Evolutionary conservation across 2,329 filamentous ascomycete species (phyloP), one percentile per base, ranked within the genome.

Genomic region (Thielaviopsis ethacetica): DNA sequence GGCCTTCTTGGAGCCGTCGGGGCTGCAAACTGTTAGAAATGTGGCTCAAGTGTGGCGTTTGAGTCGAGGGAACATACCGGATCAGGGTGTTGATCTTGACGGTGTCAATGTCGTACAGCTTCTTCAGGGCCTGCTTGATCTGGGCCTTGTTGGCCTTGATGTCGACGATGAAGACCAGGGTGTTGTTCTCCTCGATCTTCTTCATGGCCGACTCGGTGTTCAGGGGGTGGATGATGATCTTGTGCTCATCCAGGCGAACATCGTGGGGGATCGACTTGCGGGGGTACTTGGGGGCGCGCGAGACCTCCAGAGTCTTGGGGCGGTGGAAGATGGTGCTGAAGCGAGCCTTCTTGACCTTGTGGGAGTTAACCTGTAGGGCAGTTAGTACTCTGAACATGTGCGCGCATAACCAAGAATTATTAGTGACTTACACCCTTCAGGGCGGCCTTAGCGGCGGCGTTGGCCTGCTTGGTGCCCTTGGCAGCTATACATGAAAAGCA

Each of bases 131-230:
- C 70, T 84, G 81, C 84, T 96, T 96, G 80, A 98, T 98, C 81
- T 98, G 93, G 73, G 90, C 85, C 88, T 98, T 98, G 85, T 98
- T 98, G 75, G 91, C 85, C 86, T 94, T 94, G 75, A 91, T 79
- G 68, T 96, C 87, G 71, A 94, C 89, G 68, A 95, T 95, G 83
- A 96, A 96, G 73, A 95, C 89, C 57, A 98, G 84, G 67, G 93
- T 98, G 84, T 98, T 98, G 85, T 98, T 91, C 86, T 98, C 93
- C 83, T 98, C 93, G 69, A 98, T 96, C 87, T 96, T 96, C 89
- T 98, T 98, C 91, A 98, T 97, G 71, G 94, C 93, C 72, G 86
- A 93, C 86, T 98, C 93, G 63, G 93, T 98, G 86, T 98, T 98
- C 72, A 98, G 83, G 67, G 93, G 93, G 84, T 96, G 89, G 72